Evolutionary conservation across 1,284 basidiomycete genomes (phyloP).

Genomic region (Austroboletus olivaceoglutinosus): DNA sequence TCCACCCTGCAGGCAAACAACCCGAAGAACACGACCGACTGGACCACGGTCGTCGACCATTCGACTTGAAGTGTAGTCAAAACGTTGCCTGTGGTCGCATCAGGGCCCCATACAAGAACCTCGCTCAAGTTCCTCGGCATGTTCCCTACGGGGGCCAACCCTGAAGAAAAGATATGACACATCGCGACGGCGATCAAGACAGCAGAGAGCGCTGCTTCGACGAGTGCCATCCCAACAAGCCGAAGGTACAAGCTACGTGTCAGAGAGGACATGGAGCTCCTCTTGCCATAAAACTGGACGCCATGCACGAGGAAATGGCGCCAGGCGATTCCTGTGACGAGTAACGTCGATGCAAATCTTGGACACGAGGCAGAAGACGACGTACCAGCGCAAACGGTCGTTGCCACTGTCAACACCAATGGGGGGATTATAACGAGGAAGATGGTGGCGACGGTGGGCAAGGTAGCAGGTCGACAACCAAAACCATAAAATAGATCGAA

Average conservation of each 20-base stretch:
- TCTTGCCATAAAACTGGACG: conserved; percentile 27
- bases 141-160: conserved; percentile 16
- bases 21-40: conserved; percentile 40
- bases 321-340: conserved; percentile 24
- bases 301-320: conserved; percentile 30
- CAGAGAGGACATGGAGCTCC: conserved; percentile 23
- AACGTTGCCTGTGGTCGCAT: conserved; percentile 14
- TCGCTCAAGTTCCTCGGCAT: conserved; percentile 19
- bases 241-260: conserved; percentile 41
- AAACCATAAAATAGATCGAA: conserved; percentile 64
- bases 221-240: conserved; percentile 41
- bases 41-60: conserved; percentile 40
- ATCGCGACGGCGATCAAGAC: conserved; percentile 15
- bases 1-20: conserved; percentile 35
- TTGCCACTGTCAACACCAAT: conserved; percentile 43
- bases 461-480: conserved; percentile 62
- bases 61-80: conserved; percentile 35
- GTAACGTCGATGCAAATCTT: not conserved
- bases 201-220: conserved; percentile 33
- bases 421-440: conserved; percentile 60
- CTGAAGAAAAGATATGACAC: conserved; percentile 18
- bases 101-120: conserved; percentile 11
- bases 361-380: not conserved
- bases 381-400: conserved; percentile 44
- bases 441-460: conserved; percentile 50